Percentiles rank a stretch among this genome's conserved stretches.
Conservation (phyloP, 441 rosid species). For the Mallotus repandus region DNA sequence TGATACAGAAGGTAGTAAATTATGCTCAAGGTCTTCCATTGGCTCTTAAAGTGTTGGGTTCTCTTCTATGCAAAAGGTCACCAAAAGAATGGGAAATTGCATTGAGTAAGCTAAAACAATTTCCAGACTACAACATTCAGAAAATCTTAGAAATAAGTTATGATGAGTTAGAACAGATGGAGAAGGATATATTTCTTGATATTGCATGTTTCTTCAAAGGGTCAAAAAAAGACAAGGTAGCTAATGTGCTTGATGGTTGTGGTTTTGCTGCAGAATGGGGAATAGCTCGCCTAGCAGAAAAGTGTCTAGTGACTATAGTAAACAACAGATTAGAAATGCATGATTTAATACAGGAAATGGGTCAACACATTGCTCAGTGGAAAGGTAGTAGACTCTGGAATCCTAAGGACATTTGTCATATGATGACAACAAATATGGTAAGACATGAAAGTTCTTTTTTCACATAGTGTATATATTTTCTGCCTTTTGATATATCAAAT, state of each 20-base stretch:
- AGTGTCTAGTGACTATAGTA: background rate
- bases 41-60: conserved; percentile 24
- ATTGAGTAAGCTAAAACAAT: background rate
- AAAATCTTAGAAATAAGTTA: conserved; percentile 6
- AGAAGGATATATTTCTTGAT: conserved; percentile 19
- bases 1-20: background rate
- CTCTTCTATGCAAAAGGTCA: conserved; percentile 15
- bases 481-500: too few relatives aligned
- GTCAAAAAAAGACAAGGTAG: background rate
- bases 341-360: conserved; percentile 12
- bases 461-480: too few relatives aligned
- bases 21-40: conserved; percentile 24
- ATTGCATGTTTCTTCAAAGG: conserved; percentile 28
- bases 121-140: background rate
- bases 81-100: conserved; percentile 10
- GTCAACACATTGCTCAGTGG: background rate
- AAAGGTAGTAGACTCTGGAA: background rate
- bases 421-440: background rate
- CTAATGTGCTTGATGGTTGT: background rate
- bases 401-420: background rate
- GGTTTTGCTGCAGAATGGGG: background rate
- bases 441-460: background rate
- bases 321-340: background rate
- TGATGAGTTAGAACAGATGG: background rate
- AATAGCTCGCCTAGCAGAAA: background rate